Base-by-base conservation (phyloP, 2,329 filamentous ascomycete genomes). In the Talaromyces albobiverticillius region DNA sequence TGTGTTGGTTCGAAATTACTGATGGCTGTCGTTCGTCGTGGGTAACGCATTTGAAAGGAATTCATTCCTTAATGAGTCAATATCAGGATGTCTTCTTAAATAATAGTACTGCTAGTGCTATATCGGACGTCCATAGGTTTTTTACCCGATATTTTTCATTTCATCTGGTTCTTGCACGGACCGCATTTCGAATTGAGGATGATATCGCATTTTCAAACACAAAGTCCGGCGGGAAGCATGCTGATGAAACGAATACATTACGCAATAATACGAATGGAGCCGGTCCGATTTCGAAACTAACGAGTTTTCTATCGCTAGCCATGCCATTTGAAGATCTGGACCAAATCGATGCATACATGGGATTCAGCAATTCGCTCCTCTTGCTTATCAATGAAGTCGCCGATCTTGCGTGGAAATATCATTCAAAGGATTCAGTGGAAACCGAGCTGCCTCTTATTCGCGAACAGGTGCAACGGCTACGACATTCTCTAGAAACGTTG, bases 1-100 rank as follows among this genome's bases (percentile, higher is more conserved):
- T 67, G 18, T 65, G 63, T 32, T 66, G 62, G 62, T 66, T 63
- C 22, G 63, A 66, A 60, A 64, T 66, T n/a, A 64, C 63, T 7
- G 62, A 67, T 47, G 55, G 56, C n/a, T 64, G 64, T 46, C 57
- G 61, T 31, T 55, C 64, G 4, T 64, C 63, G 8, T 66, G 61
- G 63, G 61, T 66, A 2, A 61, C 60, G 4, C 63, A 66, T 48
- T 53, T 66, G 6, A 61, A 59, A 14, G 64, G 64, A 1, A 64
- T 65, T 29, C 61, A 62, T 36, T 51, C 58, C 25, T 45, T 65
- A 1, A 62, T 66, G 42, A 31, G 10, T 10, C 29, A 60, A 60
- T 23, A 63, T 56, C 31, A 56, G 58, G 25, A 54, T 4, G 6
- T 50, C 11, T 50, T 40, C 3, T 18, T 45, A 18, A 26, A 7